A percentile compares a stretch with the other conserved stretches of the same genome.
Conservation (phyloP, 257 asterid species). For the Cinchona pubescens region DNA sequence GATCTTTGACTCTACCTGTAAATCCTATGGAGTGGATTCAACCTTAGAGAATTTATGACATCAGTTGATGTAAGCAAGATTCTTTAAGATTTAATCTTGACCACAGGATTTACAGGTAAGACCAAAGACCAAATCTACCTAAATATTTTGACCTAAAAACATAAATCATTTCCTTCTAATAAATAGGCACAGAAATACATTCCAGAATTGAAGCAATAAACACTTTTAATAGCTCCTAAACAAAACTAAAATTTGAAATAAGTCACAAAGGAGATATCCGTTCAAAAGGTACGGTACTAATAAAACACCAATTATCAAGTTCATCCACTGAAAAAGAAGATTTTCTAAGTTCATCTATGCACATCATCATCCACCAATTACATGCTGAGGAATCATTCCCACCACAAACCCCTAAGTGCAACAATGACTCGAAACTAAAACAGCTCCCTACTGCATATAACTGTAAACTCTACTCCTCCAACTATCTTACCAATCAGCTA, state of each 20-base stretch:
- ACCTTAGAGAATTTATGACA: no score
- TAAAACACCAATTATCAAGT: conserved; percentile 6
- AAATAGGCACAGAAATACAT: not conserved
- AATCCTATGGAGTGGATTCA: no score
- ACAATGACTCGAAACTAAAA: conserved; percentile 7
- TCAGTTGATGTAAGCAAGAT: no score
- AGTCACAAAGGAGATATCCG: not conserved
- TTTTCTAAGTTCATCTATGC: conserved; percentile 1
- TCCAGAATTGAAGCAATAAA: not conserved
- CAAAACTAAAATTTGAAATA: not conserved
- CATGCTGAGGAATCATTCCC: not conserved
- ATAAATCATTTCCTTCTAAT: not conserved
- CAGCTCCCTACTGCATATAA: conserved; percentile 12
- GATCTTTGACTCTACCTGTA: no score
- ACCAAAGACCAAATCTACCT: no score
- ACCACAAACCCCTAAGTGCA: conserved; percentile 8
- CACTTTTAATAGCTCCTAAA: not conserved
- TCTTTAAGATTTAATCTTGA: no score
- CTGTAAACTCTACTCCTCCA: conserved; percentile 15
- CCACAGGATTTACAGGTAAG: no score
- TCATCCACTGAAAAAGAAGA: not conserved
- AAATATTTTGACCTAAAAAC: no score
- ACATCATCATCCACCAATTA: conserved; percentile 14
- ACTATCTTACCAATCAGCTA: conserved; percentile 10
- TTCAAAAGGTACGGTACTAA: conserved; percentile 14